Conservation (phyloP, 352 stramenopile species). For the Phytophthora foliorum region DNA sequence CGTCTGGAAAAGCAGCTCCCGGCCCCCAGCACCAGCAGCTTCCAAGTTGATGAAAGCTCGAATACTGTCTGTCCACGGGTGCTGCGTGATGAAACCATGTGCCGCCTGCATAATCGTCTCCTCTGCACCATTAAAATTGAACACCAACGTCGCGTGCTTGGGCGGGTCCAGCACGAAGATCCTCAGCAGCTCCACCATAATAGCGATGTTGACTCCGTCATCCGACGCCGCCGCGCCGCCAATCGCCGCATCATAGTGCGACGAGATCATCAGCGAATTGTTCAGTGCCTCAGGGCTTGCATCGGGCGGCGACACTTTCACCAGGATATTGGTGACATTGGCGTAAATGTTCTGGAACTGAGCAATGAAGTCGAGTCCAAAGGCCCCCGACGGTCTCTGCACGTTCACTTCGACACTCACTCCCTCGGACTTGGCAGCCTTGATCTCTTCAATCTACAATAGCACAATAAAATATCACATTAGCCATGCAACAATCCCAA, state of each 20-base stretch:
- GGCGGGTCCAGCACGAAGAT: slow-evolving; percentile 55
- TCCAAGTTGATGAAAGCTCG: slow-evolving; percentile 86
- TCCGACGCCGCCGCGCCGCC: slow-evolving; percentile 75
- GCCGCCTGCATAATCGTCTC: slow-evolving; percentile 85
- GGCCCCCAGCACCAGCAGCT: slow-evolving; percentile 70
- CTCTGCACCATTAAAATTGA: slow-evolving; percentile 87
- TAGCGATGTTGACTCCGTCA: slow-evolving; percentile 83
- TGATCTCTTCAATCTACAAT: slow-evolving; percentile 68
- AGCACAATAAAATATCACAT: slow-evolving; percentile 26
- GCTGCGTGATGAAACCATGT: slow-evolving; percentile 86
- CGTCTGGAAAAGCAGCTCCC: slow-evolving; percentile 84
- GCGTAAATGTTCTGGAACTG: slow-evolving; percentile 90
- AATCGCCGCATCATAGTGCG: slow-evolving; percentile 84
- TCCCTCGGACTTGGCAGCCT: slow-evolving; percentile 36
- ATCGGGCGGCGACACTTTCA: slow-evolving; percentile 55
- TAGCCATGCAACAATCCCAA: slow-evolving; percentile 11
- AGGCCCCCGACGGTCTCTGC: slow-evolving; percentile 73
- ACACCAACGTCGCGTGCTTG: slow-evolving; percentile 62
- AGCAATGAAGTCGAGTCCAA: slow-evolving; percentile 80
- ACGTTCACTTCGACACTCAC: slow-evolving; percentile 69
- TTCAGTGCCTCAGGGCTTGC: slow-evolving; percentile 41
- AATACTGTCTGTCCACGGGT: slow-evolving; percentile 77
- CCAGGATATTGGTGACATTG: slow-evolving; percentile 86
- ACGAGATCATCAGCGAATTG: slow-evolving; percentile 78
- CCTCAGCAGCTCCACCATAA: slow-evolving; percentile 81